Evolutionary conservation across 257 asterid species (phyloP).

Genomic region (Scutellaria minor): DNA sequence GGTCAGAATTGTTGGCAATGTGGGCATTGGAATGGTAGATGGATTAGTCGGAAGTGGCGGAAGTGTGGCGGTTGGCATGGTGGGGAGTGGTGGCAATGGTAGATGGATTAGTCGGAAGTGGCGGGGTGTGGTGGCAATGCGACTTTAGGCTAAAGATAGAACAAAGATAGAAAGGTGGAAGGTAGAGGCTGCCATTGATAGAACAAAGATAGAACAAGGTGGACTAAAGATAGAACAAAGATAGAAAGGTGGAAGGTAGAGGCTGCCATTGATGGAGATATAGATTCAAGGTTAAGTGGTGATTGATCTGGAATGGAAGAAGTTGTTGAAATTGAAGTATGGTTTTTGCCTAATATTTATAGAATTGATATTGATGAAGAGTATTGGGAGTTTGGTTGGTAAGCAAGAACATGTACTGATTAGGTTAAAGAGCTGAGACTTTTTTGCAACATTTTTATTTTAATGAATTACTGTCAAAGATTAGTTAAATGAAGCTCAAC

Average conservation of each 20-base stretch:
- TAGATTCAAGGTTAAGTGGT: neutral
- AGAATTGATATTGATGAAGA: slow-evolving; percentile 20
- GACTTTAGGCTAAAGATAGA: too few relatives aligned
- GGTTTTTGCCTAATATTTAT: slow-evolving; percentile 33
- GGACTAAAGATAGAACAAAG: too few relatives aligned
- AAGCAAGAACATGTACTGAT: slow-evolving; percentile 16
- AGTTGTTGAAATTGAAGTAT: neutral
- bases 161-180: too few relatives aligned
- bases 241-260: slow-evolving; percentile 19
- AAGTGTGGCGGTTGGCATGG: too few relatives aligned
- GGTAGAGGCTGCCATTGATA: too few relatives aligned
- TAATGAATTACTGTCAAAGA: neutral
- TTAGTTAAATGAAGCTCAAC: slow-evolving; percentile 29
- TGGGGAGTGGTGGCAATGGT: too few relatives aligned
- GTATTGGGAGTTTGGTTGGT: slow-evolving; percentile 15
- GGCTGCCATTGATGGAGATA: slow-evolving; percentile 42
- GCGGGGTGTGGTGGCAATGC: too few relatives aligned
- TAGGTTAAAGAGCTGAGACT: slow-evolving; percentile 40
- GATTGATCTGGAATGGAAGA: slow-evolving; percentile 1
- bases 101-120: too few relatives aligned
- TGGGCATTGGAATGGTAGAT: too few relatives aligned
- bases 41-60: too few relatives aligned
- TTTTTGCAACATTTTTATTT: neutral
- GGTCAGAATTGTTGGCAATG: too few relatives aligned
- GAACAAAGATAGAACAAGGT: too few relatives aligned